phyloP scores from a whole-genome alignment of 768 basidiomycete species.

The Kondoa malvinella region DNA sequence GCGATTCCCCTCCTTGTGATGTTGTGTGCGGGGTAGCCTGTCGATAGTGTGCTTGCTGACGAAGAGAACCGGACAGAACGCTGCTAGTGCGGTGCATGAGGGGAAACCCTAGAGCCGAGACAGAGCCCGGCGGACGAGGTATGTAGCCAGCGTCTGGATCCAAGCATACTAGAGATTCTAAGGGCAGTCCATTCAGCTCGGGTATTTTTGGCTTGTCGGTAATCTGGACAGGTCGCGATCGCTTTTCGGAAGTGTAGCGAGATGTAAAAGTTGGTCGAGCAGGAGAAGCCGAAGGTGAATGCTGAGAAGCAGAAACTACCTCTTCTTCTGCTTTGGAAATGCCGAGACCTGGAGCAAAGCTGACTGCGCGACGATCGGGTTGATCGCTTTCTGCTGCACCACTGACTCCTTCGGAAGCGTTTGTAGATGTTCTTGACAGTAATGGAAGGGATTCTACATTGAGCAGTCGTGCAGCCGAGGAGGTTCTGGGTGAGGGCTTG shows the following conservation, averaged over 20 bases:
- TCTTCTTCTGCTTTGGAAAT: neutral
- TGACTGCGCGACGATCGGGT: conserved; percentile 6
- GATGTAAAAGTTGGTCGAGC: neutral
- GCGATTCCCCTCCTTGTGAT: too few relatives aligned
- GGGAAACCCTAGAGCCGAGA: conserved; percentile 5
- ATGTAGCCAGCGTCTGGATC: neutral
- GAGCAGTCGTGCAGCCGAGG: conserved; percentile 8
- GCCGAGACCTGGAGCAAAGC: neutral
- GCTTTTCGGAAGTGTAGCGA: neutral
- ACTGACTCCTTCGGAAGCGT: neutral
- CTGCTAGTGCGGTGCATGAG: conserved; percentile 1
- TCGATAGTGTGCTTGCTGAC: neutral
- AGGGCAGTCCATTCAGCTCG: neutral
- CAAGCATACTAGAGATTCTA: conserved; percentile 6
- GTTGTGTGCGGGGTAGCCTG: too few relatives aligned
- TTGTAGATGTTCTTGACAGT: neutral
- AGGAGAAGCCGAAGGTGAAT: neutral
- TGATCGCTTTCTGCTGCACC: neutral
- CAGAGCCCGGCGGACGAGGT: conserved; percentile 1
- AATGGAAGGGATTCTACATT: conserved; percentile 1
- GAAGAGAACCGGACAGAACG: neutral
- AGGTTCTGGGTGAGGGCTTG: neutral
- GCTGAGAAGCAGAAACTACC: neutral
- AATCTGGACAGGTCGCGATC: too few relatives aligned
- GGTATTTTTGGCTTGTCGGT: neutral